Evolutionary conservation across 179 eudicot genomes (phyloP).

Genomic region (Silene vulgaris): DNA sequence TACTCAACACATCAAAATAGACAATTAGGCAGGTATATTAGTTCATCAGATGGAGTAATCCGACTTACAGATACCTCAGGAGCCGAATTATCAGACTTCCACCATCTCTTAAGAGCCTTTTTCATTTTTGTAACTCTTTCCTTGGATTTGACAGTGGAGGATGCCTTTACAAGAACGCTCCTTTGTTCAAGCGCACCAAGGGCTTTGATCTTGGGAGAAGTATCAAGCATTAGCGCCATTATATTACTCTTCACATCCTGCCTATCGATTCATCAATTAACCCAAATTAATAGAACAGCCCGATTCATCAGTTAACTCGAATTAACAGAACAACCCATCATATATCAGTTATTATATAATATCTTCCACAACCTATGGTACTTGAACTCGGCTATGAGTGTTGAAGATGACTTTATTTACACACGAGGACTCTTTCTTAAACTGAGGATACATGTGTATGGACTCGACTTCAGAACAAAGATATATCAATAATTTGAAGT

Average conservation of each 20-base stretch:
- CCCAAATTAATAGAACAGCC: background rate
- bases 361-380: background rate
- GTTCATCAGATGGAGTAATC: background rate
- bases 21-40: background rate
- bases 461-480: too few relatives aligned
- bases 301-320: background rate
- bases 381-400: too few relatives aligned
- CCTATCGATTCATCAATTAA: background rate
- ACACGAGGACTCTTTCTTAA: too few relatives aligned
- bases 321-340: too few relatives aligned
- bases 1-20: background rate
- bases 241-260: background rate
- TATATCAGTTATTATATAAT: background rate
- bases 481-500: too few relatives aligned
- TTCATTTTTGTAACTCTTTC: slow-evolving; percentile 9
- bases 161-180: background rate
- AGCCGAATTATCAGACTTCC: slow-evolving; percentile 5
- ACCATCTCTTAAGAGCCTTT: slow-evolving; percentile 9
- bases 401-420: too few relatives aligned
- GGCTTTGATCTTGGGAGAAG: slow-evolving; percentile 12
- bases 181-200: slow-evolving; percentile 10
- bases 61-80: background rate
- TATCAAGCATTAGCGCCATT: background rate
- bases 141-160: slow-evolving; percentile 14
- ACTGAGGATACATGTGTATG: too few relatives aligned